Percentiles rank a stretch among this genome's conserved stretches.
Evolutionary conservation across 2,329 filamentous ascomycete species (phyloP).

Genomic region (Xylariaceae sp.): DNA sequence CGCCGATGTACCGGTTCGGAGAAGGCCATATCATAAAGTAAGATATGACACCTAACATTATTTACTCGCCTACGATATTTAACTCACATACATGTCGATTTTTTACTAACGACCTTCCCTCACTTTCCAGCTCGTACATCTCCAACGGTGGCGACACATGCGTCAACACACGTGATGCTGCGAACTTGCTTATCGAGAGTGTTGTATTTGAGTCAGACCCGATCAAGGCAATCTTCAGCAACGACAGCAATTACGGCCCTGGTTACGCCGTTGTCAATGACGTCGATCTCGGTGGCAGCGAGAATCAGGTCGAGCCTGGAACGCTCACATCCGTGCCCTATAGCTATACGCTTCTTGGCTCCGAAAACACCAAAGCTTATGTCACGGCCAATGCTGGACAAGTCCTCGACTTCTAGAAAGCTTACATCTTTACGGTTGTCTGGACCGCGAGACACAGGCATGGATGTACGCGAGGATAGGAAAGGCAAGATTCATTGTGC

Average conservation of each 20-base stretch:
- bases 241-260: slow-evolving; percentile 32
- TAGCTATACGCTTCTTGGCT: slow-evolving; percentile 37
- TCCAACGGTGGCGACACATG: slow-evolving; percentile 14
- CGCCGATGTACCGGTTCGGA: slow-evolving; percentile 56
- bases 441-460: no score
- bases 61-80: neutral
- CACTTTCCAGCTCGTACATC: slow-evolving; percentile 10
- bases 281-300: slow-evolving; percentile 39
- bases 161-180: slow-evolving; percentile 15
- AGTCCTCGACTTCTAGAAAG: no score
- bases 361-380: slow-evolving; percentile 34
- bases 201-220: slow-evolving; percentile 17
- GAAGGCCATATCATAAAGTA: slow-evolving; percentile 50
- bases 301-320: slow-evolving; percentile 38
- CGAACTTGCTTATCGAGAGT: slow-evolving; percentile 21
- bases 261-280: slow-evolving; percentile 35
- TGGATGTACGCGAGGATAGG: no score
- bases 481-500: no score
- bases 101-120: no score
- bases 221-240: slow-evolving; percentile 33
- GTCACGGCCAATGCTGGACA: slow-evolving; percentile 28
- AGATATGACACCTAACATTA: neutral
- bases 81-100: neutral
- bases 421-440: no score
- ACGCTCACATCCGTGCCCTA: slow-evolving; percentile 41